Evolutionary conservation across 345 rosid species (phyloP).

Genomic region (Litchi chinensis): DNA sequence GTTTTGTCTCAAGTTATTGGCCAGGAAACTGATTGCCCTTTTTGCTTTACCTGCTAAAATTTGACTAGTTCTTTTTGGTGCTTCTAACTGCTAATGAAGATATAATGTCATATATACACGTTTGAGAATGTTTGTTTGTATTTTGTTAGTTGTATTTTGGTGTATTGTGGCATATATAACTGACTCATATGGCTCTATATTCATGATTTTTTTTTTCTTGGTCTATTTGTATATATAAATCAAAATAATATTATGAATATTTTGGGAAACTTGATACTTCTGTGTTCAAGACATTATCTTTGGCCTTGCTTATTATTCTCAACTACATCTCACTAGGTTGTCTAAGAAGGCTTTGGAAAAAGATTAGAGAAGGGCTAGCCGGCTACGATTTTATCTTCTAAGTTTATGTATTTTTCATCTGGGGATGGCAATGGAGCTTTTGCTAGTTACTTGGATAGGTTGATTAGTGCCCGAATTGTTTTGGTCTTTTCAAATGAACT

Average conservation of each 20-base stretch:
- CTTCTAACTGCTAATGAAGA: background rate
- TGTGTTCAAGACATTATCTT: background rate
- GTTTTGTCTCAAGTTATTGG: background rate
- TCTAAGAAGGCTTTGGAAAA: background rate
- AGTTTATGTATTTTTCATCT: background rate
- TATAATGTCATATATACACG: background rate
- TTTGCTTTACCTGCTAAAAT: conserved; percentile 3
- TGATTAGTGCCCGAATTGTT: background rate
- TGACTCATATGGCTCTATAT: background rate
- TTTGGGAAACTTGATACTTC: background rate
- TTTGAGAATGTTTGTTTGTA: background rate
- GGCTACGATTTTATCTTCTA: background rate
- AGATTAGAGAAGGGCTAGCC: background rate
- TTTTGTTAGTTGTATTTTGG: background rate
- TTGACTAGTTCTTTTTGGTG: background rate
- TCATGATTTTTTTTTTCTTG: background rate
- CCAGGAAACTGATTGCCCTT: background rate
- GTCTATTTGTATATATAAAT: background rate
- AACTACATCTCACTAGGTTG: too few species aligned
- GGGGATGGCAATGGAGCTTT: background rate
- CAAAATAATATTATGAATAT: background rate
- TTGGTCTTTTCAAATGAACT: background rate
- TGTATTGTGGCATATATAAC: background rate
- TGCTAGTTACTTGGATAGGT: background rate
- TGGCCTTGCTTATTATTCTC: background rate